Percentiles rank a stretch among this genome's conserved stretches.
Evolutionary conservation across 2,329 filamentous ascomycete species (phyloP).

Genomic region (Xylaria sp.): DNA sequence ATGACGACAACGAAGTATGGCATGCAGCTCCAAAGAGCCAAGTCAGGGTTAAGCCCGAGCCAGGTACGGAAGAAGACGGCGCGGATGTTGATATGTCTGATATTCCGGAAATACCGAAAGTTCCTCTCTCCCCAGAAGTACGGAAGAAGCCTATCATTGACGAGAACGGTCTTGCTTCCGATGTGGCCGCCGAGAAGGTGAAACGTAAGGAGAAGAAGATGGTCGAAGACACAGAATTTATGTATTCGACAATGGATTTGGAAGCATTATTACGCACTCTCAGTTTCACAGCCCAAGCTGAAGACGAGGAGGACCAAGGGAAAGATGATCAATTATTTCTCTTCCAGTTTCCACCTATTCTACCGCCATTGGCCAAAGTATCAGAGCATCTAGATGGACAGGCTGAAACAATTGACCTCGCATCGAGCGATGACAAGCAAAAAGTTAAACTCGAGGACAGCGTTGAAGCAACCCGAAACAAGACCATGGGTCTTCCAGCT

Average conservation of each 20-base stretch:
- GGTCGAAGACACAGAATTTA: constrained; percentile 39
- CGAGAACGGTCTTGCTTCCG: constrained; percentile 25
- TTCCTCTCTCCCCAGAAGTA: constrained; percentile 42
- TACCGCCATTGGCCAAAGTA: constrained; percentile 58
- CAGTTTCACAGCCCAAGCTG: constrained; percentile 37
- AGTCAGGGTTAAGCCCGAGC: constrained; percentile 53
- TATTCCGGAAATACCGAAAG: constrained; percentile 45
- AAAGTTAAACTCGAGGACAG: constrained; percentile 40
- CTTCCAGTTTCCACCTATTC: constrained; percentile 68
- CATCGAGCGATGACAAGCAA: constrained; percentile 11
- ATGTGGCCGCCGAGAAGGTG: constrained; percentile 37
- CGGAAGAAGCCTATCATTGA: constrained; percentile 40
- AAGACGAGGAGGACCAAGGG: constrained; percentile 30
- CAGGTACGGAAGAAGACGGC: constrained; percentile 45
- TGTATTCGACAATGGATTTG: constrained; percentile 35
- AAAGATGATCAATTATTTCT: constrained; percentile 64
- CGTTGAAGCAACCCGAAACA: constrained; percentile 33
- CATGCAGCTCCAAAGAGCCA: constrained; percentile 44
- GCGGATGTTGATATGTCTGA: constrained; percentile 50
- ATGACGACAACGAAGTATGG: constrained; percentile 51
- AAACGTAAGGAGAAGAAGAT: constrained; percentile 41
- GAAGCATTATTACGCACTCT: constrained; percentile 43
- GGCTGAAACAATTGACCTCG: constrained; percentile 35
- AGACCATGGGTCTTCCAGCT: constrained; percentile 48
- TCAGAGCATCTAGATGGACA: constrained; percentile 30